A percentile compares a stretch with the other conserved stretches of the same genome.
Evolutionary conservation across 768 basidiomycete species (phyloP).

Genomic region (Pleurotus citrinopileatus): DNA sequence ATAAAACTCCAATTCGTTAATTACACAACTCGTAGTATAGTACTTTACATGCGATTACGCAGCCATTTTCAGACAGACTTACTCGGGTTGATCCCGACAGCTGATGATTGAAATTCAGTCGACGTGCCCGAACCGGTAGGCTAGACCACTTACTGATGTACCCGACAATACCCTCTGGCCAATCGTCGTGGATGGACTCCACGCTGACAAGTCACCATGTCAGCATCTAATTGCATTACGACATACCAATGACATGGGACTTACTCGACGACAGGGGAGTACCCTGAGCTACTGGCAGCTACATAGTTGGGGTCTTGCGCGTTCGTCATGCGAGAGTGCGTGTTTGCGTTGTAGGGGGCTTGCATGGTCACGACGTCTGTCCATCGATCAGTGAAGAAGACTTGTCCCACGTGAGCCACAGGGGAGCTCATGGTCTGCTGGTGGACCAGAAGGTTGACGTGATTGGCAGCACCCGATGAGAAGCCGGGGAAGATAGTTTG

Average conservation of each 20-base stretch:
- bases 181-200: conserved; percentile 24
- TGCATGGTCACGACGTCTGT: conserved; percentile 26
- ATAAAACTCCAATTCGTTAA: too few relatives aligned
- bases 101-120: conserved; percentile 12
- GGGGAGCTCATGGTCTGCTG: conserved; percentile 22
- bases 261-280: conserved; percentile 26
- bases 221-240: neutral
- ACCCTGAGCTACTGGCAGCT: conserved; percentile 21
- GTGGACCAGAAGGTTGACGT: conserved; percentile 34
- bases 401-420: conserved; percentile 31
- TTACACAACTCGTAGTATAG: neutral
- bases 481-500: conserved; percentile 34
- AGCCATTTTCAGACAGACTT: conserved; percentile 12
- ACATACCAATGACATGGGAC: neutral
- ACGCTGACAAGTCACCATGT: conserved; percentile 15
- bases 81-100: conserved; percentile 24
- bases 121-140: neutral
- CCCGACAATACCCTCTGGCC: conserved; percentile 26
- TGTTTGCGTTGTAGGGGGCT: conserved; percentile 28
- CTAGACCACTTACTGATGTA: conserved; percentile 21
- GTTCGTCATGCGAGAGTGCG: conserved; percentile 24
- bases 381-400: conserved; percentile 38
- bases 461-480: conserved; percentile 32
- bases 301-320: conserved; percentile 27
- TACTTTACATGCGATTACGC: too few relatives aligned